Conservation (phyloP, 192 early-diverging fungal species). For the Kickxella alabastrina region DNA sequence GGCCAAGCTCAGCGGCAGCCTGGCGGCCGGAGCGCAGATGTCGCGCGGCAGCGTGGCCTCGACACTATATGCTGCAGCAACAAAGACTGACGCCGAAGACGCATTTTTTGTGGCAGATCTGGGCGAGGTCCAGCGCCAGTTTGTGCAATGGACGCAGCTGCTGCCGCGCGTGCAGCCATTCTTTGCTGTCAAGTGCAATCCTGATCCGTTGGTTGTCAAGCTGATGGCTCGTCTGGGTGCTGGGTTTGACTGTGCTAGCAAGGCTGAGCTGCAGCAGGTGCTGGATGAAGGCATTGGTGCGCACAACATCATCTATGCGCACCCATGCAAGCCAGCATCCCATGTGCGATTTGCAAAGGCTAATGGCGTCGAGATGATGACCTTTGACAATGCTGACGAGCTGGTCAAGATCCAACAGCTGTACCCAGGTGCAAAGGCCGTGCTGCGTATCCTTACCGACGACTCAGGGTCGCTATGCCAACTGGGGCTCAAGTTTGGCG, state of each 20-base stretch:
- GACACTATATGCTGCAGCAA: constrained; percentile 20
- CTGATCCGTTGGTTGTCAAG: constrained; percentile 79
- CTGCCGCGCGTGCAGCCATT: constrained; percentile 95
- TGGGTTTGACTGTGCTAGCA: constrained; percentile 99
- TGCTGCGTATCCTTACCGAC: constrained; percentile 94
- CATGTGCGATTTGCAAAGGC: constrained; percentile 83
- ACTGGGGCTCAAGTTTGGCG: constrained; percentile 97
- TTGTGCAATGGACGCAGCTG: constrained; percentile 71
- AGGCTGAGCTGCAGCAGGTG: constrained; percentile 81
- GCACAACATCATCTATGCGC: constrained; percentile 88
- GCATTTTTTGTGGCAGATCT: constrained; percentile 96
- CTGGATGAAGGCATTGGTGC: constrained; percentile 64
- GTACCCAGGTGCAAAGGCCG: constrained; percentile 78
- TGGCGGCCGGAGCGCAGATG: constrained; percentile 5
- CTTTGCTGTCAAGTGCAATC: constrained; percentile 98
- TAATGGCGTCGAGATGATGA: constrained; percentile 85
- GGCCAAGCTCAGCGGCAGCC: constrained; percentile 16
- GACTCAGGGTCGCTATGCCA: constrained; percentile 90
- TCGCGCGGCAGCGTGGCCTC: constrained; percentile 22
- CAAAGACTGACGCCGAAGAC: constrained; percentile 69
- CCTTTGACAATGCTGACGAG: constrained; percentile 99
- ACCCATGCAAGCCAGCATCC: constrained; percentile 98
- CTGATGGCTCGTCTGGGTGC: constrained; percentile 76
- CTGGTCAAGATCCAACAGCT: constrained; percentile 84
- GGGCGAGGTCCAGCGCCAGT: constrained; percentile 87